Conservation (phyloP, 768 basidiomycete genomes). For the Kwoniella europaea region DNA sequence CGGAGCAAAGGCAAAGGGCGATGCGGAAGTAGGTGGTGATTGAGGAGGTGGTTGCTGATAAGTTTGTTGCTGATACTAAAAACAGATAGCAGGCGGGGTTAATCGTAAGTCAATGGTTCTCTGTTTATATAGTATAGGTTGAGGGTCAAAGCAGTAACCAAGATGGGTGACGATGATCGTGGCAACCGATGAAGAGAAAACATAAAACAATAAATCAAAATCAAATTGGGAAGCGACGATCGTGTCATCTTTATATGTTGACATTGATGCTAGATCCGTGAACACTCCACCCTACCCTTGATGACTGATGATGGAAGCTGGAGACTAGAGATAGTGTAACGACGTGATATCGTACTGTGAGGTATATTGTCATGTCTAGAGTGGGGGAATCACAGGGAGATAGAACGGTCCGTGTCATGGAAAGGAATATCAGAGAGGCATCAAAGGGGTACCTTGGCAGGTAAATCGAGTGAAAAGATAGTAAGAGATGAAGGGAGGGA, state of each 20-base stretch:
- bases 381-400: constrained; percentile 8
- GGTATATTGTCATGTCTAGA: background rate
- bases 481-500: background rate
- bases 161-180: background rate
- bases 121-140: background rate
- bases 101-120: constrained; percentile 1
- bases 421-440: background rate
- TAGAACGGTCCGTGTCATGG: constrained; percentile 4
- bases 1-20: constrained; percentile 53
- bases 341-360: background rate
- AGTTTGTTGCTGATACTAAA: constrained; percentile 16
- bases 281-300: background rate
- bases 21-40: constrained; percentile 43
- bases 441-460: background rate
- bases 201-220: background rate
- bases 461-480: background rate
- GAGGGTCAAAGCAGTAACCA: background rate
- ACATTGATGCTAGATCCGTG: background rate
- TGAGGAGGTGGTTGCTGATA: constrained; percentile 15
- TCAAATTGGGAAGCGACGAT: background rate
- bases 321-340: background rate
- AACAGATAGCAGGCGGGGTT: background rate
- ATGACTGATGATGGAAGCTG: constrained; percentile 1
- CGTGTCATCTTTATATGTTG: background rate
- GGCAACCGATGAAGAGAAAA: constrained; percentile 10